These are phyloP conservation scores for Chytridium lagenaria DNA, from an alignment of 371 early-diverging fungal species.

Conservation along the genomic window DNA sequence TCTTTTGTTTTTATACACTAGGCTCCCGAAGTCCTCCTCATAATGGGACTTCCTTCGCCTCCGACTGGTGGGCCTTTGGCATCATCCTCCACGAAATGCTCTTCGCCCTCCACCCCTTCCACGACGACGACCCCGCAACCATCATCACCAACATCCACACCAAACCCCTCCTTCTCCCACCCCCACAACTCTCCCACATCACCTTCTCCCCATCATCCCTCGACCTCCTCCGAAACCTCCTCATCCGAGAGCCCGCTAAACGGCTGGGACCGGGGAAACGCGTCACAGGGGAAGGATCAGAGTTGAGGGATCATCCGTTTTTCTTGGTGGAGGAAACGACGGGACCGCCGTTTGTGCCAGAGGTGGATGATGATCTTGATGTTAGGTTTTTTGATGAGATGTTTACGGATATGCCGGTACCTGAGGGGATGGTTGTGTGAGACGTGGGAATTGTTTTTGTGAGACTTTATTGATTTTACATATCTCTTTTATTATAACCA, in stretches of 20 bases:
- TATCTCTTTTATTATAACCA: too few relatives aligned
- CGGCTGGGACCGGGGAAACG: constrained; percentile 40
- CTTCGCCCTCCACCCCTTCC: constrained; percentile 57
- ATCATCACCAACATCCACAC: constrained; percentile 50
- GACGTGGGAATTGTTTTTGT: too few relatives aligned
- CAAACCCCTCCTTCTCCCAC: too few relatives aligned
- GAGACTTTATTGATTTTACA: too few relatives aligned
- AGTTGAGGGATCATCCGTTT: constrained; percentile 46
- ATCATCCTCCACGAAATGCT: constrained; percentile 64
- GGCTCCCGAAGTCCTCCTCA: constrained; percentile 64
- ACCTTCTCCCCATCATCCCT: constrained; percentile 37
- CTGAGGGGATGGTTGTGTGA: too few relatives aligned
- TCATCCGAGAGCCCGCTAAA: constrained; percentile 38
- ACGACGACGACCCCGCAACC: constrained; percentile 41
- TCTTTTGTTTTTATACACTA: constrained; percentile 34
- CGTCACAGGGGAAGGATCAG: constrained; percentile 37
- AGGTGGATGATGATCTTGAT: constrained; percentile 51
- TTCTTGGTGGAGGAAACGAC: constrained; percentile 49
- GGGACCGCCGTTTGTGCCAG: constrained; percentile 54
- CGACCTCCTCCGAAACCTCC: constrained; percentile 38
- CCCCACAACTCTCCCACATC: constrained; percentile 32
- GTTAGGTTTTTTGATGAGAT: constrained; percentile 48
- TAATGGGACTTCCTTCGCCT: constrained; percentile 51
- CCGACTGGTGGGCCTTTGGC: constrained; percentile 70
- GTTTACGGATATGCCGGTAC: constrained; percentile 43